phyloP scores from a whole-genome alignment of 73 alveolate genomes.

The Effrenium voratum region DNA sequence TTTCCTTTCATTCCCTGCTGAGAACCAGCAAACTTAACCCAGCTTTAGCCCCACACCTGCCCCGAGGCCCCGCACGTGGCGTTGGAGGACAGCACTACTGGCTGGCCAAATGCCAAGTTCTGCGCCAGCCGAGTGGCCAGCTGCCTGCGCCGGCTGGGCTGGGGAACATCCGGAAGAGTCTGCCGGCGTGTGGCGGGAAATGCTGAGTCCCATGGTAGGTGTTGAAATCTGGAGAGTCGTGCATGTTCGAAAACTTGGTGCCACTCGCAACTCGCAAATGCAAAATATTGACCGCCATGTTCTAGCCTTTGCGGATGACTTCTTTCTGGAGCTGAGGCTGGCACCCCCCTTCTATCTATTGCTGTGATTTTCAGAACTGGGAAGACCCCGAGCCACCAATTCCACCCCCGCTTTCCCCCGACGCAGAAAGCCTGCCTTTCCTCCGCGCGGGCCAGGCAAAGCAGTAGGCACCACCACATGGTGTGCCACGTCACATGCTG shows the following conservation, averaged over 20 bases:
- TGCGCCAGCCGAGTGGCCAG: constrained; percentile 90
- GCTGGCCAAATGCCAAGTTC: constrained; percentile 67
- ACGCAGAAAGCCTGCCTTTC: too few species aligned
- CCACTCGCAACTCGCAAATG: neutral
- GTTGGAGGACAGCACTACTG: constrained; percentile 72
- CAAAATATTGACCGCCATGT: neutral
- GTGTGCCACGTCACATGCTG: too few species aligned
- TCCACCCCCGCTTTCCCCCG: too few species aligned
- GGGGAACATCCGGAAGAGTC: neutral
- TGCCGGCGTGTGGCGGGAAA: neutral
- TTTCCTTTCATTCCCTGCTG: neutral
- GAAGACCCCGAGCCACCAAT: too few species aligned
- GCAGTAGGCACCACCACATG: too few species aligned
- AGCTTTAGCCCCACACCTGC: neutral
- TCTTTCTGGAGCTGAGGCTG: neutral
- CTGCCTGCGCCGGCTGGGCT: constrained; percentile 20
- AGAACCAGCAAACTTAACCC: too few species aligned
- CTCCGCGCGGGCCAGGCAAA: too few species aligned
- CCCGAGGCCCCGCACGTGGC: constrained; percentile 46
- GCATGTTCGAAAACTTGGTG: neutral
- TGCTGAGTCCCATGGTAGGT: neutral
- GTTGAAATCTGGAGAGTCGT: neutral
- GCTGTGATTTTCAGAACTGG: too few species aligned
- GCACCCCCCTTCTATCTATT: too few species aligned
- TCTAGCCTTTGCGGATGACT: neutral